Evolutionary conservation across 1,139 yeast species (phyloP), one percentile per base, ranked within the genome.

Genomic region (Geotrichum macrosporum): DNA sequence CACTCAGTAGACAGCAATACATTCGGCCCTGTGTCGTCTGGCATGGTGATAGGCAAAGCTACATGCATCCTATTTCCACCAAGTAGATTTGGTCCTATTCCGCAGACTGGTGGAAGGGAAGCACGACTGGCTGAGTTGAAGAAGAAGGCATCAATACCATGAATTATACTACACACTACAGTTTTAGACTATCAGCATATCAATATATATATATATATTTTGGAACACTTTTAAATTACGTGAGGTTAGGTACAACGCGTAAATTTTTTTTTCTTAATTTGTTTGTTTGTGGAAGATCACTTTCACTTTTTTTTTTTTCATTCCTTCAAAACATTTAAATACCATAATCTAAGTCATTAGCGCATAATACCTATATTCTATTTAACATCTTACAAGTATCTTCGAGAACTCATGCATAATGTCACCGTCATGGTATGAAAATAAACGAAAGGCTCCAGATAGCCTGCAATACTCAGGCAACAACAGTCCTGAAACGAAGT

Each of bases 1-100:
- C 96, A 86, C 59, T 83, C 94, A 1, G 68, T 87, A 3, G 96
- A 88, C 65, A 81, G 92, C 41, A 87, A 87, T 62, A 75, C 74
- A 8, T 88, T 84, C 67, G 96, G 96, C 0, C 94, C 96, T 0
- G 75, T 88, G 1, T 81, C 94, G 32, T 74, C 79, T 44, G 95
- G 88, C 0, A 68, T 87, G 53, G 81, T 86, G 20, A 61, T 84
- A 15, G 96, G 95, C 1, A 82, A 78, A 57, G 94, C 82, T 1
- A 71, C 77, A 1, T 63, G 67, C 34, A 71, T 86, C 1, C 61
- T 86, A 38, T 84, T 84, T 80, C 96, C 96, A 0, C 69, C 75
- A 5, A 65, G 70, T 29, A 71, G 94, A 53, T 69, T 63, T 52
- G 70, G 70, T 2, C 51, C 56, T 1, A 53, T 65, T 15, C 56